Conservation (phyloP, 2,329 filamentous ascomycete species). For the Fusarium chlamydosporum region DNA sequence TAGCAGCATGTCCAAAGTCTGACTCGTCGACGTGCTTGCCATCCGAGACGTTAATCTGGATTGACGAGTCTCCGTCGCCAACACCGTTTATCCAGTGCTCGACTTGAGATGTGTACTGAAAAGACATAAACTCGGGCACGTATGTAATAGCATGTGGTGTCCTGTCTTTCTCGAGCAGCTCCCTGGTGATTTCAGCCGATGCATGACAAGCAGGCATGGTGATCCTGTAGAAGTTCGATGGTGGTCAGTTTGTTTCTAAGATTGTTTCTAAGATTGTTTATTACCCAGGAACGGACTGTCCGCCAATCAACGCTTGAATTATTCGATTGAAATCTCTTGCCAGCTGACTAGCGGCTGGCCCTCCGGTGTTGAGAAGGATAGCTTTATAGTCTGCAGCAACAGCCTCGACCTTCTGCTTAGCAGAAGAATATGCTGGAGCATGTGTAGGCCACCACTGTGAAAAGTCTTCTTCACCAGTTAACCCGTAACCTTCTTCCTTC, state of each 20-base stretch:
- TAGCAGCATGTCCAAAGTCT: constrained; percentile 38
- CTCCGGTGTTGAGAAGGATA: constrained; percentile 15
- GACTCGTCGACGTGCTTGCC: constrained; percentile 31
- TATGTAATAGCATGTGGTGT: constrained; percentile 41
- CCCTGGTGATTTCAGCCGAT: constrained; percentile 32
- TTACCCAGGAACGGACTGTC: constrained; percentile 27
- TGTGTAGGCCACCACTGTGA: constrained; percentile 36
- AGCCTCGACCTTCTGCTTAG: constrained; percentile 34
- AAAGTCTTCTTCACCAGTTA: constrained; percentile 32
- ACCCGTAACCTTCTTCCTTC: constrained; percentile 28
- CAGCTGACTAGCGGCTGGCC: constrained; percentile 16
- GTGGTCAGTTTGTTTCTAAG: fast-evolving
- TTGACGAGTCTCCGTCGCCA: constrained; percentile 33
- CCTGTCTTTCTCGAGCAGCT: constrained; percentile 27
- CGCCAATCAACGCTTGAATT: constrained; percentile 30
- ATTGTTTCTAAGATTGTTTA: too few relatives aligned
- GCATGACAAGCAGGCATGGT: constrained; percentile 42
- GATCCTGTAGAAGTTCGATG: constrained; percentile 24
- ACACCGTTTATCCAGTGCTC: constrained; percentile 42
- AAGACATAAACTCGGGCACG: constrained; percentile 34
- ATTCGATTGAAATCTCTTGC: constrained; percentile 28
- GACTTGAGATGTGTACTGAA: constrained; percentile 28
- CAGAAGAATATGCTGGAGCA: constrained; percentile 27
- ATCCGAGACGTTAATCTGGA: constrained; percentile 31
- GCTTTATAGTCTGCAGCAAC: constrained; percentile 25